Evolutionary conservation across 768 basidiomycete genomes (phyloP), one percentile per base, ranked within the genome.

Genomic region (Suillus subluteus): DNA sequence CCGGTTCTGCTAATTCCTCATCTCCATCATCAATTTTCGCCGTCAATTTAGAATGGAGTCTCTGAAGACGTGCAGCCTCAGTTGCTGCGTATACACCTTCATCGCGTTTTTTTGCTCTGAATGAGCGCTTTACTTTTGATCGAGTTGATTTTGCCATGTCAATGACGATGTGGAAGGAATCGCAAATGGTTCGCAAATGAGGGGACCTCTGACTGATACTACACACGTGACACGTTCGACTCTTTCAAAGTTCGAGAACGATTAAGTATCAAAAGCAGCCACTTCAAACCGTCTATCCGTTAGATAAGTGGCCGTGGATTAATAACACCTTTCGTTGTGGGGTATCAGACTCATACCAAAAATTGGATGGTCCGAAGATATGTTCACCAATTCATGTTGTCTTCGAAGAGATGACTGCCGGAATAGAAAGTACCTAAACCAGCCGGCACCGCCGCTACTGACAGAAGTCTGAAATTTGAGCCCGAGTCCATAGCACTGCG

Each of bases 141-240:
- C 94, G 83, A 48, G 87, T 84, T 54, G 92, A 94, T 82, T 95
- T 95, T 52, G 91, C 93, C 93, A 95, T 94, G 37, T 69, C 32
- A 26, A 18, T 62, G 37, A 44, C 21, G 30, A 26, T 35, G 46
- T 30, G 16, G 23, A 37, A 46, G 43, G 40, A 54, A 5, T 50
- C 48, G 30, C 15, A 9, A 58, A 18, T 6, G 4, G 13, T 15
- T 58, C 9, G 38, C 58, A 58, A 56, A 26, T 16, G 50, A 32
- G 5, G 9, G 4, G 15, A 15, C 50, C 46, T 50, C 23, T 50
- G 13, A 32, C 11, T 56, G 54, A 55, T 6, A 30, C 55, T 6
- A 30, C 55, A 30, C 50, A 56, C 55, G 55, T 56, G 55, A 56
- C 55, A 37, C 46, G 8, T 32, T 32, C 32, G 2, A 32, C 32